These are phyloP conservation scores for Fusarium caatingaense DNA, from an alignment of 2,329 filamentous ascomycete species.

Conservation along the genomic window DNA sequence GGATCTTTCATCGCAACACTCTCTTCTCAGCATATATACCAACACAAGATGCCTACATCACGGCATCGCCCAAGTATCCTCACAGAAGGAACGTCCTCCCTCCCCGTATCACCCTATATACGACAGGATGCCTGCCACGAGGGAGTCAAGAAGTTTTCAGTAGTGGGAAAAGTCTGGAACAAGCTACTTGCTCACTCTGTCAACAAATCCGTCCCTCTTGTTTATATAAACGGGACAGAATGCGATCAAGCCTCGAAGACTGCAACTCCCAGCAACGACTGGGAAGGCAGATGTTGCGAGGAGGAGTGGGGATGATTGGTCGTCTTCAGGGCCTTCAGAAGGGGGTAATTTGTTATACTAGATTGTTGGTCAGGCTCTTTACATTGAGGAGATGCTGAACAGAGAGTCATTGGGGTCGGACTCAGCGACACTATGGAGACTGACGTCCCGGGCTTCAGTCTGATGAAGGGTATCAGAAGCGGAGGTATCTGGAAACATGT, in stretches of 20 bases:
- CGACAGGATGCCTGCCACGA: neutral
- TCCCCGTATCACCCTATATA: neutral
- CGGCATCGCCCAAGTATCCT: neutral
- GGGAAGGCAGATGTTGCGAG: neutral
- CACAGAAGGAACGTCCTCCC: neutral
- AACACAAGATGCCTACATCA: neutral
- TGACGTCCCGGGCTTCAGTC: neutral
- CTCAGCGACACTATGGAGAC: neutral
- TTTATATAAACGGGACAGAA: neutral
- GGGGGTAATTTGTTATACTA: neutral
- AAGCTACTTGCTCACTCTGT: neutral
- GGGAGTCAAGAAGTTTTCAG: neutral
- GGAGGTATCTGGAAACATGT: neutral
- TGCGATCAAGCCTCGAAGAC: neutral
- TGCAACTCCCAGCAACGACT: neutral
- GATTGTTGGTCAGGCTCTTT: neutral
- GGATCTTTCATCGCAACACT: neutral
- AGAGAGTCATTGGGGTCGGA: neutral
- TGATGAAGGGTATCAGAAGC: neutral
- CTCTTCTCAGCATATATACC: neutral
- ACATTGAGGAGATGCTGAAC: accelerated
- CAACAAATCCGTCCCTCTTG: neutral
- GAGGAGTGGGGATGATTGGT: neutral
- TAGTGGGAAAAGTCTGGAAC: neutral
- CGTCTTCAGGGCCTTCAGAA: neutral